These are phyloP conservation scores for Monosporascus sp. DNA, from an alignment of 2,329 filamentous ascomycete species.

Conservation along the genomic window DNA sequence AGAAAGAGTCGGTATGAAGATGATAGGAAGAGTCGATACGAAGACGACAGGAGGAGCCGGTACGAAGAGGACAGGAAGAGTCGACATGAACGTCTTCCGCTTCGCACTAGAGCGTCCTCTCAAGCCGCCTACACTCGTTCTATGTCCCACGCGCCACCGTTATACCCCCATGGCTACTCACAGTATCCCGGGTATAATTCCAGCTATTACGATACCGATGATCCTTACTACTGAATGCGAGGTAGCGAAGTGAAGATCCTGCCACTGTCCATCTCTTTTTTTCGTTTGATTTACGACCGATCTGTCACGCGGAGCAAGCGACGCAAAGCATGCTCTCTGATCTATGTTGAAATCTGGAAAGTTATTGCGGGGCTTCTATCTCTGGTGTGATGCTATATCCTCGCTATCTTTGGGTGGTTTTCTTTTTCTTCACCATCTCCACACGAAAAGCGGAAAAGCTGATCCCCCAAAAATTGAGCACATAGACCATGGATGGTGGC, in stretches of 20 bases:
- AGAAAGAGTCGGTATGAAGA: conserved; percentile 25
- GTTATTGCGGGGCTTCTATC: conserved; percentile 5
- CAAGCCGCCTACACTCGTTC: conserved; percentile 40
- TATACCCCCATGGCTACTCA: conserved; percentile 4
- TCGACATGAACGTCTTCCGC: conserved; percentile 38
- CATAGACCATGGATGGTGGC: conserved; percentile 6
- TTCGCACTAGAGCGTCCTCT: conserved; percentile 43
- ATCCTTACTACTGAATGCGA: background rate
- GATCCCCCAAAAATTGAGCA: conserved; percentile 16
- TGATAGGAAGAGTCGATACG: background rate
- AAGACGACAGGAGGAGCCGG: background rate
- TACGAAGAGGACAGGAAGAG: conserved; percentile 9
- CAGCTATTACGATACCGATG: conserved; percentile 4
- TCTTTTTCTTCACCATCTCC: background rate
- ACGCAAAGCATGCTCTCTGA: background rate
- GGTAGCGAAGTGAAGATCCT: background rate
- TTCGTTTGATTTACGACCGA: background rate
- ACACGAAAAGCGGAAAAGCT: conserved; percentile 5
- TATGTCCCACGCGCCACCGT: background rate
- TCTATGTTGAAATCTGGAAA: conserved; percentile 12
- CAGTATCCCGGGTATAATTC: background rate
- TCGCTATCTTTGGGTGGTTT: conserved; percentile 1
- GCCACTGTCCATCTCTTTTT: background rate
- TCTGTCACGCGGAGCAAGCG: background rate
- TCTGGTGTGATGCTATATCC: conserved; percentile 2